These are phyloP conservation scores for Logfia minima DNA, from an alignment of 129 eudicot species.

Conservation along the genomic window DNA sequence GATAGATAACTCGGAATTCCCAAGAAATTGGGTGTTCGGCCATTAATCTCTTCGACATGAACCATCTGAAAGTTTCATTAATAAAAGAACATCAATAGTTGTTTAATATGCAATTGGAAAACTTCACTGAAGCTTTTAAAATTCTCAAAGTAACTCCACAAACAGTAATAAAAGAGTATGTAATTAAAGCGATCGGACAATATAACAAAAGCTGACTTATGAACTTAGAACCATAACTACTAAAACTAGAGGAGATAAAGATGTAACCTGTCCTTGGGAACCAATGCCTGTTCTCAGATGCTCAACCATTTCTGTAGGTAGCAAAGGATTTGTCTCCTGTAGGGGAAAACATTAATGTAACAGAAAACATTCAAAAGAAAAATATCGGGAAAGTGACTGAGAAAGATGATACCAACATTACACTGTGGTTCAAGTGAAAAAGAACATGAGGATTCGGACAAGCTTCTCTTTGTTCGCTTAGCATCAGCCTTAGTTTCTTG, in stretches of 20 bases:
- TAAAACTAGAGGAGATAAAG: constrained; percentile 8
- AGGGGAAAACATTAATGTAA: constrained; percentile 13
- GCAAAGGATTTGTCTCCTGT: constrained; percentile 65
- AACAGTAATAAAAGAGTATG: constrained; percentile 6
- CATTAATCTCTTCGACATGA: constrained; percentile 74
- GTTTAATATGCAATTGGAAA: background rate
- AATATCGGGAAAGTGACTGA: background rate
- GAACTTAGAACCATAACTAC: background rate
- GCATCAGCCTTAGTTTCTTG: constrained; percentile 29
- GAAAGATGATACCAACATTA: constrained; percentile 47
- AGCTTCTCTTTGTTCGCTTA: constrained; percentile 46
- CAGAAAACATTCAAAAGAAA: background rate
- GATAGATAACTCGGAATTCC: constrained; percentile 74
- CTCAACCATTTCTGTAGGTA: constrained; percentile 67
- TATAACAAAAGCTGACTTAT: background rate
- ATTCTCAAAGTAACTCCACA: constrained; percentile 12
- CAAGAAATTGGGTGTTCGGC: constrained; percentile 56
- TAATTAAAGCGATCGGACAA: background rate
- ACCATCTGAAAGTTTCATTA: constrained; percentile 59
- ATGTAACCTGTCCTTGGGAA: constrained; percentile 73
- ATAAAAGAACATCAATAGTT: background rate
- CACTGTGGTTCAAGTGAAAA: constrained; percentile 48
- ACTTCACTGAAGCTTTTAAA: background rate
- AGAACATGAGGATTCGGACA: constrained; percentile 51
- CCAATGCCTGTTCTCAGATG: constrained; percentile 73